Base-by-base conservation (phyloP, 805 yeast genomes). In the Schizosaccharomyces octosporus region DNA sequence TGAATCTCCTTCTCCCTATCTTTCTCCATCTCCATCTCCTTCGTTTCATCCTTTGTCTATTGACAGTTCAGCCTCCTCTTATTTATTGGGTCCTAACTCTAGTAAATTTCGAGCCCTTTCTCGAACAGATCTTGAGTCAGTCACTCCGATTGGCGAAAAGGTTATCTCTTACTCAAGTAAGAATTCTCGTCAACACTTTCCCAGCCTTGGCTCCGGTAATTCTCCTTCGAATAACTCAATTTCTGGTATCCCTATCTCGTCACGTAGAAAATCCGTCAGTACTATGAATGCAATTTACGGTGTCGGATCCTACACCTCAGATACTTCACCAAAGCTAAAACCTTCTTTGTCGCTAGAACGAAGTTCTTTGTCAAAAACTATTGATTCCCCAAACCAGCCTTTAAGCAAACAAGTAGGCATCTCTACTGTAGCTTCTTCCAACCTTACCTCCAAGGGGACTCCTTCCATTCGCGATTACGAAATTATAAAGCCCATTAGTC, bases 381-480 rank as follows among this genome's bases (percentile, higher is more conserved):
- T 17, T 9, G 51, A 45, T n/a, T 45, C 51, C 21, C 51, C 24
- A 3, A 13, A 13, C 7, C 19, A 9, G 17, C 27, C 27, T n/a
- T 13, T 45, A 24, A 45, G 51, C 17, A n/a, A 24, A n/a, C 51
- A 45, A 17, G 27, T 45, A 19, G 51, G 51, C 24, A 45, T 45
- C 9, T 45, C 51, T n/a, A 45, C 57, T 7, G 7, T 51, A 2
- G 21, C 57, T 9, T 19, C 29, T 15, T 9, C 31, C 57, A 29
- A 19, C 19, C 6, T 9, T 3, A 7, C 31, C 29, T 21, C n/a
- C 6, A 51, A 51, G 27, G 39, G 78, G 0, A 72, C 76, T 2
- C 94, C 95, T 0, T 82, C 87, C 1, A 87, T 90, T 39, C 79
- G 78, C 63, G 97, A 94, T 70, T 93, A 88, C 71, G 95, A 87